These are phyloP conservation scores for Candida berthetii DNA, from an alignment of 805 yeast species.

Conservation along the genomic window DNA sequence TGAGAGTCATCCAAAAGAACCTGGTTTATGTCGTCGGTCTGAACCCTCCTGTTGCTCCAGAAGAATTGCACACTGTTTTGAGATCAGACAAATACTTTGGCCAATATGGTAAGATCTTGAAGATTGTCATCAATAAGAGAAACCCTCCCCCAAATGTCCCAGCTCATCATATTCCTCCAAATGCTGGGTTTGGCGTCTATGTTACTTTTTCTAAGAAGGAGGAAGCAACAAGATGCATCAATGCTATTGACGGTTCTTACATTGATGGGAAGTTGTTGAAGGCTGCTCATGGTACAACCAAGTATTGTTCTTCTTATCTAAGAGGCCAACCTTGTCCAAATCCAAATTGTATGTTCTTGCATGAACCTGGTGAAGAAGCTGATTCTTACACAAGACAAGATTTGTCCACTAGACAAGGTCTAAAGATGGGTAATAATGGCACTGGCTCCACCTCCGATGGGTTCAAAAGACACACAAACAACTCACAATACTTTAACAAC, in stretches of 20 bases:
- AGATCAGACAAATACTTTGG: slow-evolving; percentile 94
- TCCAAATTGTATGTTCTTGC: slow-evolving; percentile 98
- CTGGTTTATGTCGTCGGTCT: slow-evolving; percentile 94
- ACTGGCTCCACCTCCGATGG: slow-evolving; percentile 10
- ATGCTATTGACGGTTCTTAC: slow-evolving; percentile 86
- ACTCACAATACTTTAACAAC: slow-evolving; percentile 4
- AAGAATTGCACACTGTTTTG: slow-evolving; percentile 74
- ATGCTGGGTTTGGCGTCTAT: slow-evolving; percentile 88
- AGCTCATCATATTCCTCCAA: slow-evolving; percentile 23
- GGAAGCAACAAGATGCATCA: slow-evolving; percentile 91
- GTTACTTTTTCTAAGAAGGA: slow-evolving; percentile 91
- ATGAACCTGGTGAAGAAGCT: slow-evolving; percentile 99
- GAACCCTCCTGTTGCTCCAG: slow-evolving; percentile 75
- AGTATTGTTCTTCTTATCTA: slow-evolving; percentile 93
- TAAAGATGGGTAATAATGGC: slow-evolving; percentile 36
- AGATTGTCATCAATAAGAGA: slow-evolving; percentile 86
- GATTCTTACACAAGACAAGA: slow-evolving; percentile 92
- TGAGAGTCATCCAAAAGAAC: slow-evolving; percentile 97
- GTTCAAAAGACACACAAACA: slow-evolving; percentile 18
- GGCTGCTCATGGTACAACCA: slow-evolving; percentile 98
- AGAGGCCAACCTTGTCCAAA: slow-evolving; percentile 96
- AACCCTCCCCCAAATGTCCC: slow-evolving; percentile 31
- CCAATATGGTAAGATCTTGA: slow-evolving; percentile 94
- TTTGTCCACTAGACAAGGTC: slow-evolving; percentile 67
- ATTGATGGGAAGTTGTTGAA: slow-evolving; percentile 86